Conservation (phyloP, 2,329 filamentous ascomycete genomes). For the Elsinoe necatrix region DNA sequence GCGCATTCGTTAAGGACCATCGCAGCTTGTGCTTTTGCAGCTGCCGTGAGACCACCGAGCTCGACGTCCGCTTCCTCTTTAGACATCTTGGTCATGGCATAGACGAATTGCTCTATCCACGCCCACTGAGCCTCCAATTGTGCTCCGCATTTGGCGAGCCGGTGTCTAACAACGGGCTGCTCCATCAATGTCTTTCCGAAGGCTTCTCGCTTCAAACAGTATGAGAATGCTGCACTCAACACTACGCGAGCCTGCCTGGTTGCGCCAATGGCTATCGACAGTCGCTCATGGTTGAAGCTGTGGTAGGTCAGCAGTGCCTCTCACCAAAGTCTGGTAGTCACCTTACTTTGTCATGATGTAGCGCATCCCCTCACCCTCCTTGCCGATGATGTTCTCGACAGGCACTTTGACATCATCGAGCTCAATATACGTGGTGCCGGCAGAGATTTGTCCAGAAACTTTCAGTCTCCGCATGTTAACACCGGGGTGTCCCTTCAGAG, state of each 20-base stretch:
- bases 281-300: slow-evolving; percentile 72
- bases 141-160: slow-evolving; percentile 62
- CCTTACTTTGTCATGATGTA: slow-evolving; percentile 34
- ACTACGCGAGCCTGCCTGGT: slow-evolving; percentile 56
- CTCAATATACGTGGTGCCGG: slow-evolving; percentile 67
- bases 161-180: slow-evolving; percentile 64
- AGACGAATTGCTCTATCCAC: slow-evolving; percentile 64
- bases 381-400: slow-evolving; percentile 59
- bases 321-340: no score
- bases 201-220: slow-evolving; percentile 57
- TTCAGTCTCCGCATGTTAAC: slow-evolving; percentile 61
- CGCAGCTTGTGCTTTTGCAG: slow-evolving; percentile 64
- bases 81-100: slow-evolving; percentile 55
- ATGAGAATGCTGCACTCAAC: slow-evolving; percentile 51
- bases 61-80: slow-evolving; percentile 53
- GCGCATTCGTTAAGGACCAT: slow-evolving; percentile 66
- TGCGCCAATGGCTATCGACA: slow-evolving; percentile 56
- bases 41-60: slow-evolving; percentile 62
- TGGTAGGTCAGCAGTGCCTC: background rate
- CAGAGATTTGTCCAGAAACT: slow-evolving; percentile 55
- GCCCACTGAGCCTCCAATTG: slow-evolving; percentile 61
- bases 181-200: slow-evolving; percentile 63
- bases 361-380: slow-evolving; percentile 62
- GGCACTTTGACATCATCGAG: slow-evolving; percentile 67
- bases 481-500: slow-evolving; percentile 57